A percentile compares a stretch with the other conserved stretches of the same genome.
Evolutionary conservation across 2,329 filamentous ascomycete genomes (phyloP).

Genomic region (Lachnellula subtilissima): DNA sequence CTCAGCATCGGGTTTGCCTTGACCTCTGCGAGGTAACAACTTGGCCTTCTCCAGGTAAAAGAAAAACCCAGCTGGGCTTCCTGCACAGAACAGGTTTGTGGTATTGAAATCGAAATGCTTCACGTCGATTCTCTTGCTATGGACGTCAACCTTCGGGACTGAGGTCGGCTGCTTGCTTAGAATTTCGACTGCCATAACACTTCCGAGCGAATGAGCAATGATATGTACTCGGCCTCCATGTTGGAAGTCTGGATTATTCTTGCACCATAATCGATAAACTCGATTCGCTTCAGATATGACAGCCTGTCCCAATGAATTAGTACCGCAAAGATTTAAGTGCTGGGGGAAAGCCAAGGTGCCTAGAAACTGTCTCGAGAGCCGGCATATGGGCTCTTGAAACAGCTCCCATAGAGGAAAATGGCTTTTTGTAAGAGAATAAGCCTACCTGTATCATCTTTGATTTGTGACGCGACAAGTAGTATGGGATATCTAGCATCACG

Average conservation of each 20-base stretch:
- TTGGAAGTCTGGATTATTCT: conserved; percentile 83
- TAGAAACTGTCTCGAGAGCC: no score
- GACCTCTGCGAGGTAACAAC: conserved; percentile 71
- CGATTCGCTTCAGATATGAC: conserved; percentile 88
- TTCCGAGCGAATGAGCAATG: conserved; percentile 89
- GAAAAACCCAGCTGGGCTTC: conserved; percentile 91
- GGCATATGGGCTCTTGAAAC: no score
- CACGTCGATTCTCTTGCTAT: conserved; percentile 38
- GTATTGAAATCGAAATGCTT: conserved; percentile 87
- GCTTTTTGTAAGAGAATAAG: no score
- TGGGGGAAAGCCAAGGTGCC: no score
- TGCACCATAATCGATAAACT: conserved; percentile 92
- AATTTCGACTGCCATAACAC: conserved; percentile 90
- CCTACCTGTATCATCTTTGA: conserved; percentile 73
- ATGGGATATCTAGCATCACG: conserved; percentile 97
- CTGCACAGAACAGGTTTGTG: conserved; percentile 80
- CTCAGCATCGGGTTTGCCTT: conserved; percentile 70
- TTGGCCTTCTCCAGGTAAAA: conserved; percentile 71
- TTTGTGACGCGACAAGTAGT: conserved; percentile 95
- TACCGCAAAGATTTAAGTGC: no score
- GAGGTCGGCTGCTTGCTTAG: conserved; percentile 81
- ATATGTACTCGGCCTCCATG: conserved; percentile 81
- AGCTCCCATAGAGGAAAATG: no score
- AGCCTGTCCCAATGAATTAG: conserved; percentile 38
- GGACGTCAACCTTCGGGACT: conserved; percentile 48